Evolutionary conservation across 306 rosid genomes (phyloP).

Genomic region (Cotoneaster glaucophyllus): DNA sequence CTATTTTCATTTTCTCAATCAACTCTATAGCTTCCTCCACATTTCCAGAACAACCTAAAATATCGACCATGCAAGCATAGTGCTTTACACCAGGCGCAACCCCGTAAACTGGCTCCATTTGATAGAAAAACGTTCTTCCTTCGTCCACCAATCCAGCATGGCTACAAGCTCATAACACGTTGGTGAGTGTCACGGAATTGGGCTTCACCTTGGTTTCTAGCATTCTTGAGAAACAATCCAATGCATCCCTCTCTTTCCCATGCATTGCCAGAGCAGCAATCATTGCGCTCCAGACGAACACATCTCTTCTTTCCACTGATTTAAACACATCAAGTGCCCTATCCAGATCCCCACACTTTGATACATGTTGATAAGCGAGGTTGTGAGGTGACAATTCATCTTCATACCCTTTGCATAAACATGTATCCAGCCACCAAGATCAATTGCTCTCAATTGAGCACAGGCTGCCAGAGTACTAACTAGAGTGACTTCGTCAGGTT

Average conservation of each 20-base stretch:
- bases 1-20: conserved; percentile 39
- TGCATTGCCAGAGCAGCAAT: conserved; percentile 64
- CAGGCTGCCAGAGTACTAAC: conserved; percentile 53
- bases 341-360: conserved; percentile 58
- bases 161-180: conserved; percentile 54
- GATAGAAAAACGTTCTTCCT: conserved; percentile 36
- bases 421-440: conserved; percentile 57
- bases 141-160: conserved; percentile 50
- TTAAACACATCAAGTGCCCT: conserved; percentile 46
- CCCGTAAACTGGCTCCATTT: conserved; percentile 48
- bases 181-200: conserved; percentile 51
- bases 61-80: conserved; percentile 50
- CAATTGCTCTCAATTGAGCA: conserved; percentile 57
- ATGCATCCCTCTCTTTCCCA: conserved; percentile 42
- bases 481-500: conserved; percentile 52
- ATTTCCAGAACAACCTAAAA: conserved; percentile 52
- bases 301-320: conserved; percentile 42
- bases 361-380: conserved; percentile 63
- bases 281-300: conserved; percentile 62
- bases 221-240: conserved; percentile 46
- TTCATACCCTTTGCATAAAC: conserved; percentile 33
- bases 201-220: conserved; percentile 48
- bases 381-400: conserved; percentile 41
- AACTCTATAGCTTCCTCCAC: conserved; percentile 42
- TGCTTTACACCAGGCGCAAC: conserved; percentile 50